Base-by-base conservation (phyloP, 2,329 filamentous ascomycete species). In the Colletotrichum spaethianum region DNA sequence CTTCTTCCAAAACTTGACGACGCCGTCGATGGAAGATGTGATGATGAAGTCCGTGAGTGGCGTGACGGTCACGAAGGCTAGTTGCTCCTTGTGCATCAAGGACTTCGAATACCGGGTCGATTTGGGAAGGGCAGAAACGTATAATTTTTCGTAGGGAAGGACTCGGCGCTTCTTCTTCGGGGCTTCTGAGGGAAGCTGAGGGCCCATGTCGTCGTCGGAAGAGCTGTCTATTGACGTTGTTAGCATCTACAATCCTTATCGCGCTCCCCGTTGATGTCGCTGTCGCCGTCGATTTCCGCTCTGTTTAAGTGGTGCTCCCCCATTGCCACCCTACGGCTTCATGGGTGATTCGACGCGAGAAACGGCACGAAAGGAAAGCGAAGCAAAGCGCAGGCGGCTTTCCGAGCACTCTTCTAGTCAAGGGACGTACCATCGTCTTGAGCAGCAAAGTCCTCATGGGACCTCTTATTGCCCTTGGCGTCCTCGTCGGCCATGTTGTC, bases 1-100 rank as follows among this genome's bases (percentile, higher is more conserved):
- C 85, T 99, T 99, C 85, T 99, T 99, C 96, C 96, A 99, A 82
- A 99, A 99, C 82, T 99, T 99, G 76, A 98, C 96, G 0, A 96
- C 93, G n/a, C 97, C 97, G 80, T 99, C 96, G 53, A 94, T 85
- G 0, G 96, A 98, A 73, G 93, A 94, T 1, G 96, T 99, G 74
- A 99, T 96, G 46, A 99, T 87, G 80, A 99, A 99, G 76, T 98
- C 96, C 72, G 96, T 98, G 72, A 93, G 86, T 0, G 95, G 95
- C 1, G 97, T 98, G 81, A 98, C 92, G 16, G 92, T 97, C 74
- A 94, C 90, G 78, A 95, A 98, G 69, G 93, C 90, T 61, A 99
- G 84, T 83, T 98, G 95, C 76, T 99, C 96, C 84, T 96, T 95
- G 88, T 99, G 96, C 97, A 99, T 99, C 78, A 99, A 87, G 56